These are phyloP conservation scores for Notholithocarpus densiflorus DNA, from an alignment of 306 rosid genomes.

Conservation along the genomic window DNA sequence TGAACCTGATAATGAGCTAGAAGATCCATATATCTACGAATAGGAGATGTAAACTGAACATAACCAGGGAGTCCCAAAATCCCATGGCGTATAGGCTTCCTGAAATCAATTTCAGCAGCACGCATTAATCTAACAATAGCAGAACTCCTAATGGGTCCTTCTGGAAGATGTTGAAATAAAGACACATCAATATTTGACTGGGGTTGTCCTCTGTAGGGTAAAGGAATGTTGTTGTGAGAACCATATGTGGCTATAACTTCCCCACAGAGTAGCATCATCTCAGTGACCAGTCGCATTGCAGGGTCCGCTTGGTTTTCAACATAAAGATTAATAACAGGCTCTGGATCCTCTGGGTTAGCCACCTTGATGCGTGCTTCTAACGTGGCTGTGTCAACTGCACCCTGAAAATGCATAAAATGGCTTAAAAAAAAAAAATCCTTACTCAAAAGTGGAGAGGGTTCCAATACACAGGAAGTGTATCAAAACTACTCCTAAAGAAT, in stretches of 20 bases:
- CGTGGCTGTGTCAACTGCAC: slow-evolving; percentile 74
- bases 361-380: slow-evolving; percentile 89
- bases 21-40: slow-evolving; percentile 94
- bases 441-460: background rate
- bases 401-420: slow-evolving; percentile 47
- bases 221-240: slow-evolving; percentile 68
- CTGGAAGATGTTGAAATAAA: slow-evolving; percentile 89
- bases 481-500: no score
- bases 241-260: slow-evolving; percentile 89
- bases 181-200: slow-evolving; percentile 76
- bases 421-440: no score
- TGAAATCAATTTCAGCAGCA: slow-evolving; percentile 95
- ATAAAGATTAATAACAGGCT: slow-evolving; percentile 74
- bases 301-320: slow-evolving; percentile 97
- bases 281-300: slow-evolving; percentile 93
- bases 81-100: slow-evolving; percentile 93
- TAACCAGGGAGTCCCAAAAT: slow-evolving; percentile 84
- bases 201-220: slow-evolving; percentile 98
- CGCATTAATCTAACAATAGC: slow-evolving; percentile 85
- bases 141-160: slow-evolving; percentile 94
- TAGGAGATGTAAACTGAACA: slow-evolving; percentile 98
- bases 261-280: slow-evolving; percentile 97
- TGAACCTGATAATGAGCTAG: slow-evolving; percentile 92
- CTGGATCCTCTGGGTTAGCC: slow-evolving; percentile 75
- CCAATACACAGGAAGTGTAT: background rate